Conservation (phyloP, 176 grass and related monocot species). For the Aegilops longissima region DNA sequence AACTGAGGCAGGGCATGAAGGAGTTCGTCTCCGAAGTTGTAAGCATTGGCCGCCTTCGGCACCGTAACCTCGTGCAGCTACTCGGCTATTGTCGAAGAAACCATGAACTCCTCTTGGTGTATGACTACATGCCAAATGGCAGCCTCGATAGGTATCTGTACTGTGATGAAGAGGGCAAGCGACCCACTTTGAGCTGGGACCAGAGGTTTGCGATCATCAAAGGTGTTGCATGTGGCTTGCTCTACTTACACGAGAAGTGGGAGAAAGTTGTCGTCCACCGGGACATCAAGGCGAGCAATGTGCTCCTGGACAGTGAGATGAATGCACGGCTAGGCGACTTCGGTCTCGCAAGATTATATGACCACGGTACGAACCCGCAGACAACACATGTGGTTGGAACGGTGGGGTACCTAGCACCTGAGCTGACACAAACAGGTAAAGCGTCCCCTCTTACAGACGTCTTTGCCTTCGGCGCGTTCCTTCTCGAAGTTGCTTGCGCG, state of each 20-base stretch:
- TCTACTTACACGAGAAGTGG: conserved; percentile 29
- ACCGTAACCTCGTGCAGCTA: no score
- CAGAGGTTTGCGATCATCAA: not conserved
- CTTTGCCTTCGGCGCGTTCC: conserved; percentile 25
- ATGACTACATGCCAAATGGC: no score
- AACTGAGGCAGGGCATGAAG: no score
- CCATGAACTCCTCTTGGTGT: no score
- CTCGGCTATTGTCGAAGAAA: no score
- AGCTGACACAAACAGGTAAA: not conserved
- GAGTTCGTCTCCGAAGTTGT: no score
- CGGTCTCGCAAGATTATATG: conserved; percentile 24
- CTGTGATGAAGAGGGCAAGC: no score
- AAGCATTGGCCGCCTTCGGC: no score
- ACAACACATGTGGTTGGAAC: conserved; percentile 28
- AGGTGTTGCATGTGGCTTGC: conserved; percentile 13
- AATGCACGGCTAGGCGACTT: conserved; percentile 29
- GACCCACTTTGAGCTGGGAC: no score
- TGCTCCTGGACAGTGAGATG: conserved; percentile 23
- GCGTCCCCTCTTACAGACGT: conserved; percentile 23
- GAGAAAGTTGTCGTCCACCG: not conserved
- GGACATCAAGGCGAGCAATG: conserved; percentile 16
- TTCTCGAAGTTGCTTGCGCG: conserved; percentile 23
- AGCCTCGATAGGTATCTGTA: no score
- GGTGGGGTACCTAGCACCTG: conserved; percentile 25
- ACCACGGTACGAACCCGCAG: conserved; percentile 5